Percentiles rank a stretch among this genome's conserved stretches.
These are phyloP conservation scores for Verticillium longisporum DNA, from an alignment of 2,329 filamentous ascomycete genomes.

Conservation along the genomic window DNA sequence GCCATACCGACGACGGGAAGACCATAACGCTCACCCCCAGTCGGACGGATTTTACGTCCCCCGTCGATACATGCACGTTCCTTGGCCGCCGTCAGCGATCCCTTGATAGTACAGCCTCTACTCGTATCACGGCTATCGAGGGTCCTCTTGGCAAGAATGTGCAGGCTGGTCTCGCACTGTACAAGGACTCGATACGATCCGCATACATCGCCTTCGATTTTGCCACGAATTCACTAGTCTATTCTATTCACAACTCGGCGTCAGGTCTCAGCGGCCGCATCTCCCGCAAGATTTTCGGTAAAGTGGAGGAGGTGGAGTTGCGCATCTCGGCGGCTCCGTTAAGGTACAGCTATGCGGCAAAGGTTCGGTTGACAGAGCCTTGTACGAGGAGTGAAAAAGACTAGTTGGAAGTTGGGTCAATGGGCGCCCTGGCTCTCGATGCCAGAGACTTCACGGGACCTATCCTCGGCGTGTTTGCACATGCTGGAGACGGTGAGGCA, in stretches of 20 bases:
- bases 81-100: neutral
- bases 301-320: neutral
- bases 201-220: neutral
- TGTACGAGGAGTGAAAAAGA: neutral
- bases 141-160: neutral
- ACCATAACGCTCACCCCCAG: neutral
- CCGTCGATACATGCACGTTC: neutral
- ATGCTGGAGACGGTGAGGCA: neutral
- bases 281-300: neutral
- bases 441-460: slow-evolving; percentile 1
- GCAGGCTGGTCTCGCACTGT: slow-evolving; percentile 3
- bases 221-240: neutral
- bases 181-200: slow-evolving; percentile 6
- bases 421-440: neutral
- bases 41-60: neutral
- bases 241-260: neutral
- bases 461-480: neutral
- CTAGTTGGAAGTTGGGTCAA: neutral
- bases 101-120: neutral
- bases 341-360: neutral
- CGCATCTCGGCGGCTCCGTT: neutral
- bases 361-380: neutral
- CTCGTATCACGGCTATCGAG: neutral
- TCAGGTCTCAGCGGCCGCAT: neutral
- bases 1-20: neutral